These are phyloP conservation scores for Rozella allomycis DNA, from an alignment of 371 early-diverging fungal genomes.

Conservation along the genomic window DNA sequence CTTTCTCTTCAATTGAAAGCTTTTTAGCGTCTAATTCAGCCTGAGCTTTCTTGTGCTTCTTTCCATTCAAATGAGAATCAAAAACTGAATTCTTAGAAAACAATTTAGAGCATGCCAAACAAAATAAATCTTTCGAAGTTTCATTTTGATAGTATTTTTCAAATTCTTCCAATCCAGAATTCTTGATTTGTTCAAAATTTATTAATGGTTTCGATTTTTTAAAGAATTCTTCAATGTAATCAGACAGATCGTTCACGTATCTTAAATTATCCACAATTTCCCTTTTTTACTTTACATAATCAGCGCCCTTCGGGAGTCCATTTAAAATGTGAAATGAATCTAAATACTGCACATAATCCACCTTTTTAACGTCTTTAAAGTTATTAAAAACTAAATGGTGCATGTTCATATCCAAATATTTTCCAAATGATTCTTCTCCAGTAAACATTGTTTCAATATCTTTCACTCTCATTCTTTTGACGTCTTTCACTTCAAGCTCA, in stretches of 20 bases:
- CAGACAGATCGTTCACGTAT: slow-evolving; percentile 37
- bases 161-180: slow-evolving; percentile 28
- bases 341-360: slow-evolving; percentile 60
- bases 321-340: slow-evolving; percentile 40
- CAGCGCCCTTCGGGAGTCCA: slow-evolving; percentile 28
- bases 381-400: slow-evolving; percentile 56
- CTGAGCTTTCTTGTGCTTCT: slow-evolving; percentile 69
- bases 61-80: slow-evolving; percentile 59
- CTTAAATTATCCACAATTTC: slow-evolving; percentile 5
- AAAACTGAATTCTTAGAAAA: slow-evolving; percentile 68
- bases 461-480: slow-evolving; percentile 26
- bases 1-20: slow-evolving; percentile 8
- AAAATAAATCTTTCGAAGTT: slow-evolving; percentile 32
- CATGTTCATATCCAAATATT: slow-evolving; percentile 63
- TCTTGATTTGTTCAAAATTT: slow-evolving; percentile 29
- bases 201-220: slow-evolving; percentile 52
- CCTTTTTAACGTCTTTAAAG: slow-evolving; percentile 41
- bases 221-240: slow-evolving; percentile 55
- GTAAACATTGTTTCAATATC: slow-evolving; percentile 65
- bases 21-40: slow-evolving; percentile 16
- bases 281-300: slow-evolving; percentile 30
- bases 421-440: slow-evolving; percentile 71
- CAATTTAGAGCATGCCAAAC: slow-evolving; percentile 53
- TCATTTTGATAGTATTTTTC: slow-evolving; percentile 33
- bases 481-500: slow-evolving; percentile 54